phyloP scores from a whole-genome alignment of 2,329 filamentous ascomycete species.

The Verticillium nonalfalfae region DNA sequence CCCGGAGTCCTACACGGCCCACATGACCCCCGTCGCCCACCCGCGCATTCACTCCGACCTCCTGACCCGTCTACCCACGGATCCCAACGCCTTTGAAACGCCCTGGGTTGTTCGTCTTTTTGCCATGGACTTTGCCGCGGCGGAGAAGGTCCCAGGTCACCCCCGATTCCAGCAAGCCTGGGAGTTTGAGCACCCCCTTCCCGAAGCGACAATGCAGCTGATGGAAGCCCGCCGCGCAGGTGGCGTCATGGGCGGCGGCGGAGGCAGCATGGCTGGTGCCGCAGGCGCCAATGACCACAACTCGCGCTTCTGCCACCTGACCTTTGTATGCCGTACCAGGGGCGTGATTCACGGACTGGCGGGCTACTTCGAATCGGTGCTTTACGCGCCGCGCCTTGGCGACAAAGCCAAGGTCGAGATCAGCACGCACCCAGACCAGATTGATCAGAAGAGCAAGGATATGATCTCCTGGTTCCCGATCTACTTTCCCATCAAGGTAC shows the following conservation, averaged over 20 bases:
- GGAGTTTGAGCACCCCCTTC: constrained; percentile 75
- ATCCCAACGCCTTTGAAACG: constrained; percentile 73
- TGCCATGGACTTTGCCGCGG: constrained; percentile 79
- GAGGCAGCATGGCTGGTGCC: constrained; percentile 66
- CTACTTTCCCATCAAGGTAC: constrained; percentile 90
- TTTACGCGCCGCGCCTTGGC: constrained; percentile 58
- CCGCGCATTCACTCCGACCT: constrained; percentile 84
- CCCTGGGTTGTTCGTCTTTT: constrained; percentile 94
- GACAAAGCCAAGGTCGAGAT: constrained; percentile 64
- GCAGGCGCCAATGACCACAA: constrained; percentile 90
- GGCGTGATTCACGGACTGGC: constrained; percentile 87
- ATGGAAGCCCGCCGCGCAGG: constrained; percentile 53
- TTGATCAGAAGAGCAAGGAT: constrained; percentile 86
- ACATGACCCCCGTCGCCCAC: constrained; percentile 85
- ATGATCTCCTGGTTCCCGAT: constrained; percentile 99
- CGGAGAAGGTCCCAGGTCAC: constrained; percentile 46
- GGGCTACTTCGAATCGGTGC: constrained; percentile 94
- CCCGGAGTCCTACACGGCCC: constrained; percentile 86
- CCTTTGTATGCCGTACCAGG: constrained; percentile 70
- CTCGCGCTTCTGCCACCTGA: constrained; percentile 68
- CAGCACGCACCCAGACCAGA: constrained; percentile 86
- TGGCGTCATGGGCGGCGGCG: constrained; percentile 60
- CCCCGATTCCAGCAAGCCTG: constrained; percentile 68
- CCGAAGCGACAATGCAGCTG: constrained; percentile 47
- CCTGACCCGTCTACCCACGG: constrained; percentile 50